Base-by-base conservation (phyloP, 2,329 filamentous ascomycete species). In the Neofusicoccum ribis region DNA sequence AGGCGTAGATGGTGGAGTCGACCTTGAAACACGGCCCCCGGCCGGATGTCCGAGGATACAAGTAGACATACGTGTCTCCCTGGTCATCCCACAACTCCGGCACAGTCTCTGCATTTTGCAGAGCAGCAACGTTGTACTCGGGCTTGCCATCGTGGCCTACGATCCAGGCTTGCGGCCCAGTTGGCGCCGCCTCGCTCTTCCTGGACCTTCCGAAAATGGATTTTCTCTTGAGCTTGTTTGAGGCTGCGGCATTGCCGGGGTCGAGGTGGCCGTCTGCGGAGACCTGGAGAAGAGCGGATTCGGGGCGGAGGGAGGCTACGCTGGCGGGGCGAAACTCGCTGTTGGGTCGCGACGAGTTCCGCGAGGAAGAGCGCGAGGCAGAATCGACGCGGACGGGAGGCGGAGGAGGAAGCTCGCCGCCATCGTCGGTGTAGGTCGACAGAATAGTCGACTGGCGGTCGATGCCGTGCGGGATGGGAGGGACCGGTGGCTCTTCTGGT, bases 61-160 rank as follows among this genome's bases (percentile, higher is more conserved):
- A 79, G 70, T 89, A 86, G n/a, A 89, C 80, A 67, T 83, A 81
- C 14, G 86, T 88, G 72, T 89, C 86, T n/a, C 84, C 87, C 52
- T 82, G 73, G 3, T 87, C 84, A 69, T 88, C 85, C 87, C 87
- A 89, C 8, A 89, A 73, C 70, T 89, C 87, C 5, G 79, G 72
- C 15, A 87, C 83, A 74, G 81, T 84, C 65, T 85, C 80, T 44
- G 82, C 85, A 63, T 79, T 78, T 27, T 83, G 67, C 67, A 89
- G 69, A 36, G 79, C 78, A 2, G 78, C 76, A 59, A 86, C 67
- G 69, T 87, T 85, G 68, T 88, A 89, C 3, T 82, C 75, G 31
- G 86, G 77, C 70, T 84, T 84, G 67, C 86, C 83, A 49, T 82
- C 79, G 68, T 87, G 78, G 7, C 85, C 86, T 5, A 86, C 81